A percentile compares a stretch with the other conserved stretches of the same genome.
Conservation (phyloP, 2,329 filamentous ascomycete species). For the Fusarium mexicanum region DNA sequence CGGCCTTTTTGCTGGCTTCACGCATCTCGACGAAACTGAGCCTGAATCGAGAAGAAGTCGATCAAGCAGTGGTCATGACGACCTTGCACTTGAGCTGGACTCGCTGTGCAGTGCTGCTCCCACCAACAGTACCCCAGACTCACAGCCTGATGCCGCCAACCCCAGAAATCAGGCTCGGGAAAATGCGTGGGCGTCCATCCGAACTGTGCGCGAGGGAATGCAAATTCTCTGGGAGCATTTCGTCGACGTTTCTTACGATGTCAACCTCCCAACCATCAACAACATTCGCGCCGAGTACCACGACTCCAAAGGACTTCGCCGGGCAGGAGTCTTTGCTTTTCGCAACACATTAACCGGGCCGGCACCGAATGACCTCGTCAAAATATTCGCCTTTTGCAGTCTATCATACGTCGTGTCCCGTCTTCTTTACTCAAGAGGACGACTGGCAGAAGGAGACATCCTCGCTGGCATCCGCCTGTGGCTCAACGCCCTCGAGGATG, state of each 20-base stretch:
- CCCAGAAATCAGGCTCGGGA: background rate
- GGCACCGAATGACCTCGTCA: background rate
- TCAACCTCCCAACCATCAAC: background rate
- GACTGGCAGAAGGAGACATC: conserved; percentile 2
- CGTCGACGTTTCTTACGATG: background rate
- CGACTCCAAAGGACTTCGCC: conserved; percentile 14
- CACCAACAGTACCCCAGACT: fast-evolving
- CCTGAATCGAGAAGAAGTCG: background rate
- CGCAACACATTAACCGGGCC: conserved; percentile 25
- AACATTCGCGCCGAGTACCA: conserved; percentile 1
- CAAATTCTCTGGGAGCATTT: conserved; percentile 18
- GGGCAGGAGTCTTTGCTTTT: conserved; percentile 28
- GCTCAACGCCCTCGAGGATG: conserved; percentile 9
- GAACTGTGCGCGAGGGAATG: conserved; percentile 5
- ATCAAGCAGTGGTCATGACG: fast-evolving
- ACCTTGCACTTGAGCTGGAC: background rate
- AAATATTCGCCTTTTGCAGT: conserved; percentile 31
- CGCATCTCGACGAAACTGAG: conserved; percentile 4
- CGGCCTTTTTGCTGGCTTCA: conserved; percentile 25
- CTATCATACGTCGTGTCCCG: conserved; percentile 33
- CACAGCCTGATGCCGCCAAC: background rate
- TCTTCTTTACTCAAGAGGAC: background rate
- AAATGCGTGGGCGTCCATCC: conserved; percentile 6
- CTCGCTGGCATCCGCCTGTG: conserved; percentile 25
- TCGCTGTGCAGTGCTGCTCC: background rate